These are phyloP conservation scores for Solanum corneliomulleri DNA, from an alignment of 257 asterid genomes.

Conservation along the genomic window DNA sequence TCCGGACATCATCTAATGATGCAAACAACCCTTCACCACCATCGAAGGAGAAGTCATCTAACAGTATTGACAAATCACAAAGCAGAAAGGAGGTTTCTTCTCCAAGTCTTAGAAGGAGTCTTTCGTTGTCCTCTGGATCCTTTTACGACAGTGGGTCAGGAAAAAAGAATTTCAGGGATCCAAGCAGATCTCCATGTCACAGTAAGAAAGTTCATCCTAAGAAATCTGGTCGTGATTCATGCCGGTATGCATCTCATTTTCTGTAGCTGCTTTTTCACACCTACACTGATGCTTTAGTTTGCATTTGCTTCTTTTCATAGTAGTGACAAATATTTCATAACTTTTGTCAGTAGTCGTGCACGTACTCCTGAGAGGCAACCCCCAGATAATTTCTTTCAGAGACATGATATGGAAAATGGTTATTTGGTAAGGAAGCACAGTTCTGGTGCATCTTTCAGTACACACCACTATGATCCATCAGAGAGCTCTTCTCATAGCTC, in stretches of 20 bases:
- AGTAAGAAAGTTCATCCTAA: constrained; percentile 33
- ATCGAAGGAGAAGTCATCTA: constrained; percentile 43
- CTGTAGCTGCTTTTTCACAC: not conserved
- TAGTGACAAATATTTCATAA: not conserved
- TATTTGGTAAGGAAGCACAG: constrained; percentile 34
- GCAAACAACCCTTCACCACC: constrained; percentile 41
- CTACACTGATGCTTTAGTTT: not conserved
- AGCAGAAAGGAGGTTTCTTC: constrained; percentile 33
- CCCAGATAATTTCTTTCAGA: constrained; percentile 24
- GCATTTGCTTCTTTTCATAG: not conserved
- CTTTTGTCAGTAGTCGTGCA: constrained; percentile 36
- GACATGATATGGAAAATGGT: constrained; percentile 19
- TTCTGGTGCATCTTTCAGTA: constrained; percentile 18
- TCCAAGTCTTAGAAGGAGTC: constrained; percentile 78
- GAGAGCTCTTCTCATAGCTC: constrained; percentile 72
- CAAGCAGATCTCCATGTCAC: constrained; percentile 48
- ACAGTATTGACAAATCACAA: constrained; percentile 26
- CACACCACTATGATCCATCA: constrained; percentile 48
- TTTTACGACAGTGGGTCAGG: constrained; percentile 34
- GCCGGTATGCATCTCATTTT: constrained; percentile 32
- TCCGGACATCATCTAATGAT: constrained; percentile 52
- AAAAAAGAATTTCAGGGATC: constrained; percentile 23
- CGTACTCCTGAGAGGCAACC: constrained; percentile 74
- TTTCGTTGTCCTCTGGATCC: constrained; percentile 75
- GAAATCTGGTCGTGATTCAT: constrained; percentile 37